Evolutionary conservation across 1,284 basidiomycete genomes (phyloP), one percentile per base, ranked within the genome.

Genomic region (Ceratorhiza oryzae-sativae): DNA sequence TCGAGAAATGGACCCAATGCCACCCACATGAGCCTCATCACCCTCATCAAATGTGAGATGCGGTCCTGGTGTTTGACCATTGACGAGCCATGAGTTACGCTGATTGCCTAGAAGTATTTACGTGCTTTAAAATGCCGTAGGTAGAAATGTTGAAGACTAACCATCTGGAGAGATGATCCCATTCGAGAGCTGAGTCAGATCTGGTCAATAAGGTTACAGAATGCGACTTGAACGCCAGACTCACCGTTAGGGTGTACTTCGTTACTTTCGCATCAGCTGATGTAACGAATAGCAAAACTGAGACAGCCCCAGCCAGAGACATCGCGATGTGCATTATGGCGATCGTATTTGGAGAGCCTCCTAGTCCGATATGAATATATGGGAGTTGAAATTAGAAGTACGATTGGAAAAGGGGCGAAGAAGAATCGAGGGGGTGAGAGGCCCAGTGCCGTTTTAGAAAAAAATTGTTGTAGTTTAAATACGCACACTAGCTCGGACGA

Each of bases 31-130:
- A 30, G 59, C 56, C 30, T 74, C 34, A 25, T 74, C 73, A 9
- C 71, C 73, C 53, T 68, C 71, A 27, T 68, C 65, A 20, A 55
- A 62, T 3, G 39, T 23, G 8, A 72, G 55, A 55, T 68, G 61
- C 3, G 71, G 73, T 42, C 73, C 71, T 3, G 73, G 73, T 10
- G 71, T 72, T 20, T 59, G 53, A 0, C 67, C 67, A 18, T 70
- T 71, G 53, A 59, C 27, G 30, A 71, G 15, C 67, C 55, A 71
- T 1, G 67, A 18, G 6, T 18, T 41, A 20, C 65, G 65, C 30
- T 51, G 23, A 15, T 45, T 68, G 5, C 65, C 65, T 67, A 30
- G 10, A 42, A 15, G 1, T 15, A 13, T 34, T 39, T 42, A 13
- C n/a, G n/a, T 41, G 20, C n/a, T n/a, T 41, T 25, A 67, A 9